Conservation (phyloP, 1,284 basidiomycete genomes). For the Irpex sp. region DNA sequence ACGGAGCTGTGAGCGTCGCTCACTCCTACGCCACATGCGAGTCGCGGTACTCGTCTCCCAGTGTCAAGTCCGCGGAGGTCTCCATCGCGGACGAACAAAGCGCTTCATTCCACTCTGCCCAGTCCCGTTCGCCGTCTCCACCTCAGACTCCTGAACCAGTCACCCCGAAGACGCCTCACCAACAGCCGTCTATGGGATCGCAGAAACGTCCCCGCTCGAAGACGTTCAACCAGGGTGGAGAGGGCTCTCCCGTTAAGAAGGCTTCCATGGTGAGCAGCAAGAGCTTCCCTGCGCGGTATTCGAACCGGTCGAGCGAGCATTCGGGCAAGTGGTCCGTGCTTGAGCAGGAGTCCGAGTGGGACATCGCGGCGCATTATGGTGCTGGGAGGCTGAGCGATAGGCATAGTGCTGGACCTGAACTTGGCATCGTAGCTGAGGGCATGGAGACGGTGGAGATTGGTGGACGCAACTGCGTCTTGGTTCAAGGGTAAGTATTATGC, state of each 20-base stretch:
- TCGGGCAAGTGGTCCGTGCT: not conserved
- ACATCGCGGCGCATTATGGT: conserved; percentile 24
- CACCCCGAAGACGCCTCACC: conserved; percentile 18
- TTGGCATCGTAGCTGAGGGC: conserved; percentile 5
- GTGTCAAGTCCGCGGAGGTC: conserved; percentile 3
- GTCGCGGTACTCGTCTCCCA: conserved; percentile 26
- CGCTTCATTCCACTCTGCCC: conserved; percentile 9
- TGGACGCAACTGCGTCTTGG: conserved; percentile 22
- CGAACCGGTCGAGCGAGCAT: conserved; percentile 6
- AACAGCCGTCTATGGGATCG: conserved; percentile 4
- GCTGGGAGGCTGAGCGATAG: conserved; percentile 15
- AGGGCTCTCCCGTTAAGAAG: not conserved
- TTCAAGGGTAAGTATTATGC: conserved; percentile 16
- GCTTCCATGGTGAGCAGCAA: conserved; percentile 8
- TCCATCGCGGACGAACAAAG: conserved; percentile 1
- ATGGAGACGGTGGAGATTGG: conserved; percentile 23
- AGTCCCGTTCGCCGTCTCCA: conserved; percentile 16
- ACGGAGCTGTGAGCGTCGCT: conserved; percentile 23
- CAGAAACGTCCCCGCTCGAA: conserved; percentile 14
- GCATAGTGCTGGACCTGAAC: conserved; percentile 4
- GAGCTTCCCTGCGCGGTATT: conserved; percentile 13
- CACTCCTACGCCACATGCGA: conserved; percentile 30
- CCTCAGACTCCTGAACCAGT: conserved; percentile 18
- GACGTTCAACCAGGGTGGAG: conserved; percentile 10
- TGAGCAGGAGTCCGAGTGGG: conserved; percentile 23